Percentiles rank a stretch among this genome's conserved stretches.
phyloP scores from a whole-genome alignment of 164 flowering plant species.

The Chimonanthus salicifolius region DNA sequence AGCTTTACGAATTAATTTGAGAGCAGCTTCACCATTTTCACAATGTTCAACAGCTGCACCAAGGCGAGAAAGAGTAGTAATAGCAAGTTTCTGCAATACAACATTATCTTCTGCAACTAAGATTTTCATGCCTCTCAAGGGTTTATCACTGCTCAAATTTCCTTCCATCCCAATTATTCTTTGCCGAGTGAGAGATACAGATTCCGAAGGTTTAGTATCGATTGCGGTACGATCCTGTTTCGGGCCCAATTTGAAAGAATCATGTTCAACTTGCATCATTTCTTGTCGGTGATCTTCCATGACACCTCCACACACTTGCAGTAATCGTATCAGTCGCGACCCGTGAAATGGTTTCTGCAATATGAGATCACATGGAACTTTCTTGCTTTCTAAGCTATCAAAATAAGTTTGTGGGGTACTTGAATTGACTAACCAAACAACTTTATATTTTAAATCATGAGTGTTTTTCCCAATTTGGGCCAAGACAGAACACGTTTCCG shows the following conservation, averaged over 20 bases:
- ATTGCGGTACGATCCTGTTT: background rate
- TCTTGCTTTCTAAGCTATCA: background rate
- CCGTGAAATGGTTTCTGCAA: constrained; percentile 41
- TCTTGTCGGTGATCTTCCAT: background rate
- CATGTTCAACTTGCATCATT: background rate
- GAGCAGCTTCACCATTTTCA: constrained; percentile 53
- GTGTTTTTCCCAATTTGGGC: constrained; percentile 6
- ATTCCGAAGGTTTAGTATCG: background rate
- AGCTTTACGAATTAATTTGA: constrained; percentile 18
- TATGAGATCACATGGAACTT: constrained; percentile 17
- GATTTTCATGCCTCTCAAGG: constrained; percentile 44
- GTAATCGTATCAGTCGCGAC: constrained; percentile 22
- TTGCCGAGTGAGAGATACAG: no score
- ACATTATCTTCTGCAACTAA: constrained; percentile 54
- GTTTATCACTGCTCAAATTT: constrained; percentile 6
- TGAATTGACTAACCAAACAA: constrained; percentile 33
- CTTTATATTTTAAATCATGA: constrained; percentile 11
- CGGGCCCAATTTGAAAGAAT: background rate
- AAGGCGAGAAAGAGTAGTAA: constrained; percentile 10
- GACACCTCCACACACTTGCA: constrained; percentile 22
- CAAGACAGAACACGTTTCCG: constrained; percentile 12
- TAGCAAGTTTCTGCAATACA: constrained; percentile 21
- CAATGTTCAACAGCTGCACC: constrained; percentile 43
- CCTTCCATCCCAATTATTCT: background rate
- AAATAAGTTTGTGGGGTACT: background rate